Percentiles rank a stretch among this genome's conserved stretches.
phyloP scores from a whole-genome alignment of 148 eudicot species.

The Persicaria maculosa region DNA sequence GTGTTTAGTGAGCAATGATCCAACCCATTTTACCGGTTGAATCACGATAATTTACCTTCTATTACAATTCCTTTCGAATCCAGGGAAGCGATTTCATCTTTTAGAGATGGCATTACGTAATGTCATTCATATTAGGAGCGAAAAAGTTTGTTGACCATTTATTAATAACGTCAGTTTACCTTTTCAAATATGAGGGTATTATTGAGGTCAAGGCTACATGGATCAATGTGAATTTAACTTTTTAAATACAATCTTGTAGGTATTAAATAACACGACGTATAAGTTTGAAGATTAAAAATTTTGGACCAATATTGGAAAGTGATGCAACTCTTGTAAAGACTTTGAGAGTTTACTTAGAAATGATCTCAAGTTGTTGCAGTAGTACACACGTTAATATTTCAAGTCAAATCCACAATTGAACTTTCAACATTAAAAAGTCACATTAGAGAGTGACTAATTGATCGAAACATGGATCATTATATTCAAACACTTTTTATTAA shows the following conservation, averaged over 20 bases:
- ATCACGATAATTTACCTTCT: no score
- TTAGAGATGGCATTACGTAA: no score
- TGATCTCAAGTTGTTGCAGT: constrained; percentile 8
- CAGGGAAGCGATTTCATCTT: no score
- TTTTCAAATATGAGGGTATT: no score
- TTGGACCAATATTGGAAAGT: constrained; percentile 6
- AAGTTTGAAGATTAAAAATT: not conserved
- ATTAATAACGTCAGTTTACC: no score
- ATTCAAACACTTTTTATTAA: no score
- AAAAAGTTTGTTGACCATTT: no score
- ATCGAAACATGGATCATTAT: not conserved
- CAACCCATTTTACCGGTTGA: no score
- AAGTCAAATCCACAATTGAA: constrained; percentile 5
- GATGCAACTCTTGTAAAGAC: not conserved
- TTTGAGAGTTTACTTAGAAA: not conserved
- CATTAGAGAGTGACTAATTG: not conserved
- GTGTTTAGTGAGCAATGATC: no score
- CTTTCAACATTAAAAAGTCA: not conserved
- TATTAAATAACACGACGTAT: not conserved
- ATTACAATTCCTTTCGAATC: no score
- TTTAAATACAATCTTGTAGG: not conserved
- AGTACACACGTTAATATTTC: constrained; percentile 5
- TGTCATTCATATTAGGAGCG: no score
- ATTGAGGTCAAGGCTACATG: not conserved
- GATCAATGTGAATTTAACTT: not conserved